These are phyloP conservation scores for Tephrocybe sp. DNA, from an alignment of 768 basidiomycete genomes.

Conservation along the genomic window DNA sequence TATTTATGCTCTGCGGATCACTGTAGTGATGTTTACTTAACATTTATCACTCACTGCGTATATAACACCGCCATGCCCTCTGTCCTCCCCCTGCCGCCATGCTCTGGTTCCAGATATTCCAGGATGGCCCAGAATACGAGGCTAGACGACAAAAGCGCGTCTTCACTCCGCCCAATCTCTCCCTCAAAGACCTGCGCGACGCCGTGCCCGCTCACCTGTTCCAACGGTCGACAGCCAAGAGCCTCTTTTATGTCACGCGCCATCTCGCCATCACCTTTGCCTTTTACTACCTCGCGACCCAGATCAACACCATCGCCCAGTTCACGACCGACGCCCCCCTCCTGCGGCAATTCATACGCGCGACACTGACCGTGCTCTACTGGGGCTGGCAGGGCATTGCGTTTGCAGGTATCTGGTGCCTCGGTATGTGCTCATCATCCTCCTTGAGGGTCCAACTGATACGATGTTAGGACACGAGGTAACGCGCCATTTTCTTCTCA, in stretches of 20 bases:
- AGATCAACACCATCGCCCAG: constrained; percentile 25
- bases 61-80: too few relatives aligned
- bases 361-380: constrained; percentile 40
- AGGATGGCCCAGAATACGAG: constrained; percentile 50
- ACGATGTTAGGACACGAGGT: constrained; percentile 42
- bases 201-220: constrained; percentile 49
- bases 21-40: too few relatives aligned
- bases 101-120: constrained; percentile 42
- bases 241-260: constrained; percentile 40
- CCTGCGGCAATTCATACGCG: constrained; percentile 20
- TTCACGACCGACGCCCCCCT: constrained; percentile 5
- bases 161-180: constrained; percentile 41
- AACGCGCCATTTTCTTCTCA: constrained; percentile 2
- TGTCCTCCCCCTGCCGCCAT: constrained; percentile 18
- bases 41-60: too few relatives aligned
- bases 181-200: constrained; percentile 42
- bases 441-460: too few relatives aligned
- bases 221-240: constrained; percentile 40
- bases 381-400: constrained; percentile 51
- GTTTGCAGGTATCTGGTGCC: constrained; percentile 43
- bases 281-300: constrained; percentile 38
- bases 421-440: too few relatives aligned
- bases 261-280: constrained; percentile 38
- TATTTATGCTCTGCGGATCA: too few relatives aligned
- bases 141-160: constrained; percentile 34